These are phyloP conservation scores for Iberis pinnata DNA, from an alignment of 345 rosid species.

Conservation along the genomic window DNA sequence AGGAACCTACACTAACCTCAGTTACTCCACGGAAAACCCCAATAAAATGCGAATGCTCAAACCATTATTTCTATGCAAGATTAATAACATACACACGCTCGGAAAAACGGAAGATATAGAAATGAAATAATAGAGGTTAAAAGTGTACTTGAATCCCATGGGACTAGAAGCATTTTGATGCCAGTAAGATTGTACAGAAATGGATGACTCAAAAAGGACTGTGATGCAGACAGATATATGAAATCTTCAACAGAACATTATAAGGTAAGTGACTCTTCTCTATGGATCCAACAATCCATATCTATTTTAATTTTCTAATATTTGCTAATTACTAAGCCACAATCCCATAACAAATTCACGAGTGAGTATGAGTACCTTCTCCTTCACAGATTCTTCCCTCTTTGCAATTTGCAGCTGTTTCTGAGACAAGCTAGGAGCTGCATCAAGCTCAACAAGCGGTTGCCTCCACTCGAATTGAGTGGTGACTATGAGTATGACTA, in stretches of 20 bases:
- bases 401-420: constrained; percentile 52
- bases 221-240: not conserved
- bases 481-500: constrained; percentile 66
- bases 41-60: not conserved
- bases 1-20: not conserved
- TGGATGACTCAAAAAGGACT: not conserved
- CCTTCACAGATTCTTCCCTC: constrained; percentile 71
- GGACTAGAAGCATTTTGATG: not conserved
- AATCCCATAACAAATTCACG: not conserved
- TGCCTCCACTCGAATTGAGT: constrained; percentile 95
- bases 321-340: not conserved
- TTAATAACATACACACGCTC: too few species aligned
- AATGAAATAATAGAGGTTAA: not conserved
- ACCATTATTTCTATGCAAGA: not conserved
- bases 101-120: too few species aligned
- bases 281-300: not conserved
- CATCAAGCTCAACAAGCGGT: constrained; percentile 64
- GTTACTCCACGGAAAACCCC: not conserved
- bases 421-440: constrained; percentile 38
- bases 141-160: not conserved
- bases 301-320: not conserved
- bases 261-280: not conserved
- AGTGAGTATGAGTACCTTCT: constrained; percentile 46
- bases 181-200: not conserved
- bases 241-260: not conserved